Evolutionary conservation across 495 filamentous ascomycete genomes (phyloP), one percentile per base, ranked within the genome.

Genomic region (Lophiostoma macrostomum): DNA sequence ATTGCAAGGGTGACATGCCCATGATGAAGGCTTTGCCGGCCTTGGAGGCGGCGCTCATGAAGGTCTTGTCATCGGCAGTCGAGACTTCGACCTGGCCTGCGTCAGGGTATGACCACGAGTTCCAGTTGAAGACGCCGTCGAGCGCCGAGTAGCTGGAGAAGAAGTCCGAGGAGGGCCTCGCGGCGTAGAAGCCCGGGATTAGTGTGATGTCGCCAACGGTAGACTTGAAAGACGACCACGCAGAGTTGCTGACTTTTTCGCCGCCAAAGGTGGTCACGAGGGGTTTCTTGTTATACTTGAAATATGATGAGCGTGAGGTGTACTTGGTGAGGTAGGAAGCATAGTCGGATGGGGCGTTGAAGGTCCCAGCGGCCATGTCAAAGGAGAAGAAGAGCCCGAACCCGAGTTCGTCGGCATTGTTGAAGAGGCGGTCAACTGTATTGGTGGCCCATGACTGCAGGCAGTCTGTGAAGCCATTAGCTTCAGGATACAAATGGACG

Each of bases 331-430:
- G 35, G 37, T 50, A 56, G 13, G 5, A 6, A 7, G 25, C n/a
- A 45, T 47, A 56, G 7, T 40, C 16, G 35, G 8, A 20, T 2
- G 53, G 53, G 24, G 30, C 41, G n/a, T 24, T 50, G 25, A 49
- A 44, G 28, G 43, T 28, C 23, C 44, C 37, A 18, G 44, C 18
- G 7, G 51, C 51, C 20, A 38, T 37, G 30, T 56, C 53, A 24
- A 56, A 56, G 13, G 53, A 56, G 37, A 56, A 56, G 53, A 56
- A 56, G 19, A 56, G 37, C 1, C 45, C 30, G 38, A 56, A 56
- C 35, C 37, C 53, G 14, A 56, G 37, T 1, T 41, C 35, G 22
- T 56, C 53, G 18, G 53, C 53, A 24, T 56, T 49, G 2, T 23
- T 56, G 28, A 56, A 56, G 35, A 56, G 44, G 3, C 25, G 24